Base-by-base conservation (phyloP, 495 filamentous ascomycete genomes). In the Achaetomiella virescens region DNA sequence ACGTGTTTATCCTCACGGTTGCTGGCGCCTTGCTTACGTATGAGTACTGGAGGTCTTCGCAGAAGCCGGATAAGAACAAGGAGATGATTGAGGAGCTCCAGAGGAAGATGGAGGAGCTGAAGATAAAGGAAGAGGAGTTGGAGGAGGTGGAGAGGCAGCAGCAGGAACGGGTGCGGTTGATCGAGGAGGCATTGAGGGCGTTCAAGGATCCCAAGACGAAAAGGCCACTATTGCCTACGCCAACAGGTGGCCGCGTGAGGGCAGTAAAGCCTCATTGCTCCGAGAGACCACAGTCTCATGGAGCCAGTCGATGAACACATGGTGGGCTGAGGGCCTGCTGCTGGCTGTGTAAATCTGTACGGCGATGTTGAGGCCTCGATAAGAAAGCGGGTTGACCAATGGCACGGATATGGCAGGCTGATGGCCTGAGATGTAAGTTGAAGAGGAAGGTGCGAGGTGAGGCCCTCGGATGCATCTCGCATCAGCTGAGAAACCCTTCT, bases 1-100 rank as follows among this genome's bases (percentile, higher is more conserved):
- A 99, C 62, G 74, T 81, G 1, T 99, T 99, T 66, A 81, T 99
- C 29, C 87, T 97, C 52, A 50, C 82, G 5, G 90, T 97, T 14
- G 95, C 87, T 2, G 83, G 84, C 12, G 79, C 76, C 0, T 67
- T 97, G 61, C 86, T 99, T 38, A 66, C 95, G 2, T 91, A 87
- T 55, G 93, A 99, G 71, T 87, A 85, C 21, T 84, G 81, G 67
- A 76, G 87, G 50, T 81, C 85, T 4, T 80, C 85, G 45, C 72
- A 83, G 56, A 97, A 97, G 69, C 77, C 78, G 21, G 91, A 95
- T 60, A 78, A 76, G 36, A 87, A 80, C 40, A 53, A 63, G 18
- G 76, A 79, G 59, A 81, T 82, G 48, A 75, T 91, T 51, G 85
- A 90, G 51, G 87, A 89, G 60, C 82, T 97, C 6, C 78, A 84